phyloP scores from a whole-genome alignment of 129 eudicot genomes.

The Flaveria sonorensis region DNA sequence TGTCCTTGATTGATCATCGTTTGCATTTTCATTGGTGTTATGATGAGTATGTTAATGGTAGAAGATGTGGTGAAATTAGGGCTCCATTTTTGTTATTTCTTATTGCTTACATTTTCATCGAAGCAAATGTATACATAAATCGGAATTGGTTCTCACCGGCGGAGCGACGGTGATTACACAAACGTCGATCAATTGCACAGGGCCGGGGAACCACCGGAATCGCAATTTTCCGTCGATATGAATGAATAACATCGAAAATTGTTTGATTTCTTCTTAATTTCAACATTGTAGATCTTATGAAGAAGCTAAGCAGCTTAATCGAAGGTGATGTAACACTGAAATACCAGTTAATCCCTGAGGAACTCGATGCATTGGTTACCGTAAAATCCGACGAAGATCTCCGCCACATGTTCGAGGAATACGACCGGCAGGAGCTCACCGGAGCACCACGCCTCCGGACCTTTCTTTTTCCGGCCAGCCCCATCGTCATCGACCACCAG shows the following conservation, averaged over 20 bases:
- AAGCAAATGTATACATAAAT: background rate
- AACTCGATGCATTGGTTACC: constrained; percentile 71
- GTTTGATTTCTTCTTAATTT: background rate
- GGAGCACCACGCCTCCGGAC: constrained; percentile 65
- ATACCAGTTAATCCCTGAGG: constrained; percentile 70
- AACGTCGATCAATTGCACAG: too few species aligned
- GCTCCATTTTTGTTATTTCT: background rate
- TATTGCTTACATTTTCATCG: background rate
- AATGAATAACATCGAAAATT: background rate
- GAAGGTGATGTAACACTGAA: constrained; percentile 74
- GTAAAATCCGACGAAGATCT: constrained; percentile 84
- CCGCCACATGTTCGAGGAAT: constrained; percentile 70
- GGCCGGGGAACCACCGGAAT: too few species aligned
- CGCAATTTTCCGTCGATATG: too few species aligned
- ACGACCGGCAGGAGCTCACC: constrained; percentile 51
- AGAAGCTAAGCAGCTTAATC: constrained; percentile 54
- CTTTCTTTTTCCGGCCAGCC: constrained; percentile 65
- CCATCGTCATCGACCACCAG: constrained; percentile 47
- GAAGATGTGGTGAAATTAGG: background rate
- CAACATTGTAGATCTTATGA: constrained; percentile 61
- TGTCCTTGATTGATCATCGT: too few species aligned
- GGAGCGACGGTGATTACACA: too few species aligned
- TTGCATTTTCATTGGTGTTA: too few species aligned
- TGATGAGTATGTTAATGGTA: too few species aligned
- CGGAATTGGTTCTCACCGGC: too few species aligned